Conservation (phyloP, 345 rosid species). For the Ceriops zippeliana region DNA sequence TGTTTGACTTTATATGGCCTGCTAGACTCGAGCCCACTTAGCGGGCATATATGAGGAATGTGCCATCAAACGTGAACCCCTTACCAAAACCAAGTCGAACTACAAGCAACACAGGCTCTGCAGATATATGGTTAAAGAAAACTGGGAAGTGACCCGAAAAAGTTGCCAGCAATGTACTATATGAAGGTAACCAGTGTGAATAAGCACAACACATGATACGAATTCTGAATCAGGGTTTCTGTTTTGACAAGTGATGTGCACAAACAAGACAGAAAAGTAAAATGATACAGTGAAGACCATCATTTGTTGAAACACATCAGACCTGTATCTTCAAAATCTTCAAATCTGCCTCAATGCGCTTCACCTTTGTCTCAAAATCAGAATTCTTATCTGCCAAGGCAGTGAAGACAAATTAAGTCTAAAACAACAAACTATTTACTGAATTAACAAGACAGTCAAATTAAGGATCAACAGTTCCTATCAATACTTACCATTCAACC, state of each 20-base stretch:
- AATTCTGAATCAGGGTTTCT: neutral
- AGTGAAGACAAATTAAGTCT: neutral
- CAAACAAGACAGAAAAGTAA: conserved; percentile 2
- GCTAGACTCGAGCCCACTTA: neutral
- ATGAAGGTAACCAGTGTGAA: neutral
- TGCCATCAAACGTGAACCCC: neutral
- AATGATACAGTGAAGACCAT: neutral
- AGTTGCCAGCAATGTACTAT: no score
- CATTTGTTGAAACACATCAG: conserved; percentile 1
- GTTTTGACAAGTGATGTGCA: neutral
- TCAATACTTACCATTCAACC: no score
- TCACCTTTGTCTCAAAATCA: conserved; percentile 46
- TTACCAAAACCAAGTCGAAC: no score
- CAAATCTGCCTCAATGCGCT: conserved; percentile 80
- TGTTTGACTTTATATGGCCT: no score
- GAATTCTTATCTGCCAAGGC: conserved; percentile 39
- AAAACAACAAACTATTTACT: neutral
- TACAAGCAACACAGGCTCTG: no score
- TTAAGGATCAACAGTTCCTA: no score
- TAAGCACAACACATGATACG: neutral
- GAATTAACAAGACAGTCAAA: neutral
- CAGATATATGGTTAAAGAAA: no score
- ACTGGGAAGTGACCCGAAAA: neutral
- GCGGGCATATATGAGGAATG: neutral
- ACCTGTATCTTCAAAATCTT: conserved; percentile 90